phyloP scores from a whole-genome alignment of 108 stramenopile species.

The Skeletonema menzelii region DNA sequence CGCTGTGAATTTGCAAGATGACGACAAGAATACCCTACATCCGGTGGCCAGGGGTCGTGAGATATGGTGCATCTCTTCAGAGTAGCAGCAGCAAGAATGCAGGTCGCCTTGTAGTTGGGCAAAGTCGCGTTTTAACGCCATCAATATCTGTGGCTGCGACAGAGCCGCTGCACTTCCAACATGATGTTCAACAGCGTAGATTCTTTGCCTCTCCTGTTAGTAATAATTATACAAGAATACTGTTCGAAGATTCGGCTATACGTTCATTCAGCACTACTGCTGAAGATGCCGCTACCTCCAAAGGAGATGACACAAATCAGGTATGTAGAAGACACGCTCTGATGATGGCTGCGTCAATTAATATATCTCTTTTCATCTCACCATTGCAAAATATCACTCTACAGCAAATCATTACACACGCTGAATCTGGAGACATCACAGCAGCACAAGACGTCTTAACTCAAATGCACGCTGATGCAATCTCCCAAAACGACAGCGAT shows the following conservation, averaged over 20 bases:
- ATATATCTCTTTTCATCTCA: background rate
- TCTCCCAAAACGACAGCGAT: conserved; percentile 9
- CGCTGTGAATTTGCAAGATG: background rate
- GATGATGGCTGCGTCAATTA: background rate
- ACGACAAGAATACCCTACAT: background rate
- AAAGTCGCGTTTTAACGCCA: background rate
- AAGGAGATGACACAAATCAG: background rate
- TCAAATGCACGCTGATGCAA: conserved; percentile 30
- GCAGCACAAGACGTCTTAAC: conserved; percentile 26
- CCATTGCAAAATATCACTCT: background rate
- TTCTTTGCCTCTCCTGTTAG: background rate
- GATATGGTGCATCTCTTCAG: background rate
- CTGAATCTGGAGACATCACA: conserved; percentile 35
- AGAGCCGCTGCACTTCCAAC: background rate
- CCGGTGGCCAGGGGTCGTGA: background rate
- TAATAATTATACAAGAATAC: background rate
- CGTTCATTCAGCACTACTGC: background rate
- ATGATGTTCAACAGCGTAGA: background rate
- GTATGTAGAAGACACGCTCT: background rate
- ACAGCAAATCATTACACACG: conserved; percentile 29
- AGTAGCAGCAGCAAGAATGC: background rate
- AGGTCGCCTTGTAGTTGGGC: background rate
- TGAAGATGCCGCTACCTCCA: background rate
- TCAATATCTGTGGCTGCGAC: background rate
- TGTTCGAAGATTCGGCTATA: background rate